These are phyloP conservation scores for Diaporthe capsici DNA, from an alignment of 2,329 filamentous ascomycete species.

Conservation along the genomic window DNA sequence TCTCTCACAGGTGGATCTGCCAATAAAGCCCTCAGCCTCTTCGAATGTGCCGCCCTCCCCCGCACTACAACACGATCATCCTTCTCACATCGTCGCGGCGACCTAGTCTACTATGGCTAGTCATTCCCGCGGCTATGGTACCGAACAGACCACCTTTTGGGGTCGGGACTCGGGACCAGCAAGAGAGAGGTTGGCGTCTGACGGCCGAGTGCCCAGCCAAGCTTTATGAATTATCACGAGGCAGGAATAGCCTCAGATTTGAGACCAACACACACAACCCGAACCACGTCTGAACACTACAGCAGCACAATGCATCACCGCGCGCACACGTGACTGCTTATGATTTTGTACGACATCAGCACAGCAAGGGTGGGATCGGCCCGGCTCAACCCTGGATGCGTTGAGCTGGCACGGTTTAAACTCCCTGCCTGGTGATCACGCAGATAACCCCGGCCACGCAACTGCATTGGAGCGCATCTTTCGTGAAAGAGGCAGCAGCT, in stretches of 20 bases:
- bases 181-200: constrained; percentile 28
- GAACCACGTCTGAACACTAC: constrained; percentile 36
- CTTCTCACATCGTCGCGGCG: constrained; percentile 30
- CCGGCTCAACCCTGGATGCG: constrained; percentile 19
- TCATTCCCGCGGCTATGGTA: constrained; percentile 30
- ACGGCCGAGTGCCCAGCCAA: constrained; percentile 29
- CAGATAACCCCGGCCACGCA: constrained; percentile 15
- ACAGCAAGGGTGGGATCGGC: constrained; percentile 17
- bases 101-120: constrained; percentile 31
- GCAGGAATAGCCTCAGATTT: constrained; percentile 35
- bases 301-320: constrained; percentile 38
- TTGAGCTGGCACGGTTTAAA: constrained; percentile 1
- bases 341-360: constrained; percentile 26
- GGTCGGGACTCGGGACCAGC: constrained; percentile 31
- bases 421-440: constrained; percentile 20
- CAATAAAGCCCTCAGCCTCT: constrained; percentile 32
- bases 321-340: constrained; percentile 38
- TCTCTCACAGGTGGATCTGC: constrained; percentile 25
- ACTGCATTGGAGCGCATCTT: constrained; percentile 31
- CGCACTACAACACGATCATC: constrained; percentile 37
- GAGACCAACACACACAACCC: constrained; percentile 33
- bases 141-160: constrained; percentile 32
- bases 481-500: constrained; percentile 6
- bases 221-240: constrained; percentile 29
- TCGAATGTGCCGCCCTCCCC: constrained; percentile 33